Evolutionary conservation across 495 filamentous ascomycete species (phyloP).

Genomic region (Hypoxylon perforatum): DNA sequence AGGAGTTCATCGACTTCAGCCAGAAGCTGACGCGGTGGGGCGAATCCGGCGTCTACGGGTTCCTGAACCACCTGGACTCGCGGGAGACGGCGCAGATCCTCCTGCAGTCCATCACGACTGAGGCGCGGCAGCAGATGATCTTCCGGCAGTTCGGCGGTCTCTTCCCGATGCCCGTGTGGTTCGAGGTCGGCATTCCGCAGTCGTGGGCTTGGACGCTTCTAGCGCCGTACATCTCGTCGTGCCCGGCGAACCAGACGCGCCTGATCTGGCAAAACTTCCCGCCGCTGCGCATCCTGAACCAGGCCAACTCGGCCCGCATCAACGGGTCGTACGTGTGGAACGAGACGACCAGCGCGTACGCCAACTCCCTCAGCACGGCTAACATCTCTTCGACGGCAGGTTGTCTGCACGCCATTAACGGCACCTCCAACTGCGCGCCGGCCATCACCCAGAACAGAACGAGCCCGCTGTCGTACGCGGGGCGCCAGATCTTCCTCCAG

Average conservation of each 20-base stretch:
- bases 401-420: constrained; percentile 63
- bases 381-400: constrained; percentile 52
- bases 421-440: constrained; percentile 68
- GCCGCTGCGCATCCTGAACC: constrained; percentile 75
- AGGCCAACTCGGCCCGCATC: constrained; percentile 75
- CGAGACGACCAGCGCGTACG: constrained; percentile 64
- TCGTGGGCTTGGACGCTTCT: constrained; percentile 89
- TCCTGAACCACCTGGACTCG: constrained; percentile 82
- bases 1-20: constrained; percentile 85
- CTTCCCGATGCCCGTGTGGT: constrained; percentile 88
- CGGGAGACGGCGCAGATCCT: constrained; percentile 79
- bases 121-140: constrained; percentile 87
- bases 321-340: constrained; percentile 65
- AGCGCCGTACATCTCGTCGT: constrained; percentile 84
- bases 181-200: constrained; percentile 82
- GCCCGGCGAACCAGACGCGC: constrained; percentile 78
- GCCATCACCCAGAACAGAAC: constrained; percentile 74
- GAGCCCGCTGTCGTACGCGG: constrained; percentile 77
- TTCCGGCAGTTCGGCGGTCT: constrained; percentile 89
- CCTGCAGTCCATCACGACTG: constrained; percentile 81
- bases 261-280: constrained; percentile 93
- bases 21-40: constrained; percentile 87
- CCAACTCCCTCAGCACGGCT: constrained; percentile 52
- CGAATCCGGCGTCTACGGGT: constrained; percentile 86
- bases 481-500: constrained; percentile 73